These are phyloP conservation scores for Pezicula rhizophila DNA, from an alignment of 2,329 filamentous ascomycete species.

Conservation along the genomic window DNA sequence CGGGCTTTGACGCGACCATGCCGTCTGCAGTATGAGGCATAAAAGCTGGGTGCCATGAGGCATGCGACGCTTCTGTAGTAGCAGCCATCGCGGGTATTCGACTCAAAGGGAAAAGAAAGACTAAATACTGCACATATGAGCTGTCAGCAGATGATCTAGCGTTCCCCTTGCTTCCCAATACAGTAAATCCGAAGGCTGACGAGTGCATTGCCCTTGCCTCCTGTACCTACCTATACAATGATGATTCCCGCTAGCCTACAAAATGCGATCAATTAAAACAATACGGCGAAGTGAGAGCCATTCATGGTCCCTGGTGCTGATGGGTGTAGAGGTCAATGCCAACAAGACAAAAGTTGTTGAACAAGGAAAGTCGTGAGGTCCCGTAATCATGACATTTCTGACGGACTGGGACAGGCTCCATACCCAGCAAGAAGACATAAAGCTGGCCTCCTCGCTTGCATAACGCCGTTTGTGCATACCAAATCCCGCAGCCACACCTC, in stretches of 20 bases:
- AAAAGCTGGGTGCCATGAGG: slow-evolving; percentile 46
- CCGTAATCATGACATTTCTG: no score
- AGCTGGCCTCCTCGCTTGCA: background rate
- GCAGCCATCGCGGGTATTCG: slow-evolving; percentile 32
- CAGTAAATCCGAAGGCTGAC: no score
- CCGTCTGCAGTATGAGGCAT: slow-evolving; percentile 38
- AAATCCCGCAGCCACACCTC: no score
- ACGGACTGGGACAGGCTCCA: no score
- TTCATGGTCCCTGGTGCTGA: background rate
- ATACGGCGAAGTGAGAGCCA: slow-evolving; percentile 1
- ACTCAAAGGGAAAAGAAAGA: slow-evolving; percentile 13
- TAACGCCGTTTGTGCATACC: background rate
- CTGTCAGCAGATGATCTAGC: slow-evolving; percentile 13
- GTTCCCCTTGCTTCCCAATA: background rate
- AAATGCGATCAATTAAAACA: slow-evolving; percentile 1
- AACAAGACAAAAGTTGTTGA: no score
- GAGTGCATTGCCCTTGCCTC: no score
- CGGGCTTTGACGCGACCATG: slow-evolving; percentile 10
- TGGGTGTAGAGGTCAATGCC: no score
- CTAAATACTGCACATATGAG: slow-evolving; percentile 15
- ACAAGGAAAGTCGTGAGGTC: no score
- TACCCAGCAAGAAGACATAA: background rate
- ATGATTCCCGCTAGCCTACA: background rate
- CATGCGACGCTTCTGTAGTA: slow-evolving; percentile 35
- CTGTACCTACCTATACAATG: background rate